These are phyloP conservation scores for Pelargonium nanum DNA, from an alignment of 345 rosid species.

Conservation along the genomic window DNA sequence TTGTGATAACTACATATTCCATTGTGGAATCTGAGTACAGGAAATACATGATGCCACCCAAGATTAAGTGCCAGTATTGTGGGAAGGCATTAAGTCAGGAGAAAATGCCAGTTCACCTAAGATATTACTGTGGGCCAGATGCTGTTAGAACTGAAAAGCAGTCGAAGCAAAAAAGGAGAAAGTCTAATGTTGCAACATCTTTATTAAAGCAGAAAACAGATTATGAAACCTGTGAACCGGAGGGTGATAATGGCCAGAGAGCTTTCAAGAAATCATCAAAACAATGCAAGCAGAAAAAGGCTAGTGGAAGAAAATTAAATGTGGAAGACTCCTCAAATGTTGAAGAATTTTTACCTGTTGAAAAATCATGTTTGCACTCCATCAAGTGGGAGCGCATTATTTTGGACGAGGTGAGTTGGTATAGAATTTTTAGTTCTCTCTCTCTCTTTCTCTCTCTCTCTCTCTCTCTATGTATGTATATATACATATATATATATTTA, in stretches of 20 bases:
- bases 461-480: too few species aligned
- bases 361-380: constrained; percentile 61
- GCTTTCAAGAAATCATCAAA: constrained; percentile 18
- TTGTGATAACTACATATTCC: constrained; percentile 80
- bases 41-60: constrained; percentile 58
- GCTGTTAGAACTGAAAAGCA: constrained; percentile 70
- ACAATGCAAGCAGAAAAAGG: constrained; percentile 10
- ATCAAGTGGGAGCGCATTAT: constrained; percentile 79
- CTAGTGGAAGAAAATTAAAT: background rate
- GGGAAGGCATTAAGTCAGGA: constrained; percentile 42
- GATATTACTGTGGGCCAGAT: constrained; percentile 67
- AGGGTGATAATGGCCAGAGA: constrained; percentile 18
- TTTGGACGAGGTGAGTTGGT: constrained; percentile 71
- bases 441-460: background rate
- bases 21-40: constrained; percentile 73
- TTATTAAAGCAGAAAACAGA: constrained; percentile 12
- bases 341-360: constrained; percentile 17
- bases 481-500: too few species aligned
- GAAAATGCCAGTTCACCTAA: constrained; percentile 42
- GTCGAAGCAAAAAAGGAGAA: constrained; percentile 70
- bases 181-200: constrained; percentile 15
- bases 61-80: constrained; percentile 54
- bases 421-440: background rate
- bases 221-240: constrained; percentile 10
- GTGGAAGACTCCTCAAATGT: constrained; percentile 6